Evolutionary conservation across 2,329 filamentous ascomycete species (phyloP).

Genomic region (Trichocomaceae sp.): DNA sequence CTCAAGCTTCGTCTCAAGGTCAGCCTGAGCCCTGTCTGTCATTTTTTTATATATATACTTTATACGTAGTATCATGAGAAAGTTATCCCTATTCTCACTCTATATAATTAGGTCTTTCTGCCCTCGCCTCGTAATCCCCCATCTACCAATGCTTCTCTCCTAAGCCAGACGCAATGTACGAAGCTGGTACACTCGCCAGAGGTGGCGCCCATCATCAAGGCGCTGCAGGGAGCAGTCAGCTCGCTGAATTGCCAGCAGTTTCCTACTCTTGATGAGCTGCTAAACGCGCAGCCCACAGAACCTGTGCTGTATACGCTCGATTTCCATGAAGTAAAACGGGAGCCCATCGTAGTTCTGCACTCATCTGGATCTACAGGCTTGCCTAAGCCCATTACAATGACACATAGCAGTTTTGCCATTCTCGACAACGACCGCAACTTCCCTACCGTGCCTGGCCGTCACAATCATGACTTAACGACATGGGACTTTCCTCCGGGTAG

Average conservation of each 20-base stretch:
- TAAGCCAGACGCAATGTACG: constrained; percentile 3
- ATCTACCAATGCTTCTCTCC: background rate
- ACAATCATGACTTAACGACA: constrained; percentile 2
- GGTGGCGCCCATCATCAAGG: background rate
- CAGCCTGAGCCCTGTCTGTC: background rate
- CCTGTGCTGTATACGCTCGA: background rate
- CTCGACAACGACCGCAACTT: constrained; percentile 4
- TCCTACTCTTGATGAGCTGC: background rate
- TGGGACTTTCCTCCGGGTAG: constrained; percentile 6
- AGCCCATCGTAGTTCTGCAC: constrained; percentile 2
- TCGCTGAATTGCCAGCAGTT: background rate
- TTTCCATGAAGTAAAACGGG: background rate
- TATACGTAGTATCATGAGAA: too few species aligned
- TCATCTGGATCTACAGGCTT: constrained; percentile 9
- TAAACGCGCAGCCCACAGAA: background rate
- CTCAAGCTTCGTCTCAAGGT: constrained; percentile 6
- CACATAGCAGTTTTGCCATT: background rate
- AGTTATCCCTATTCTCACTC: too few species aligned
- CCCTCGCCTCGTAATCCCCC: constrained; percentile 2
- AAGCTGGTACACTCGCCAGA: constrained; percentile 1
- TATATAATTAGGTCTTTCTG: constrained; percentile 1
- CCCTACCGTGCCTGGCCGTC: background rate
- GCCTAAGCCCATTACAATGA: constrained; percentile 4
- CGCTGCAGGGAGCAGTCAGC: background rate
- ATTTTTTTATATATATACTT: background rate